Evolutionary conservation across 2,329 filamentous ascomycete genomes (phyloP).

Genomic region (Paraphoma sp.): DNA sequence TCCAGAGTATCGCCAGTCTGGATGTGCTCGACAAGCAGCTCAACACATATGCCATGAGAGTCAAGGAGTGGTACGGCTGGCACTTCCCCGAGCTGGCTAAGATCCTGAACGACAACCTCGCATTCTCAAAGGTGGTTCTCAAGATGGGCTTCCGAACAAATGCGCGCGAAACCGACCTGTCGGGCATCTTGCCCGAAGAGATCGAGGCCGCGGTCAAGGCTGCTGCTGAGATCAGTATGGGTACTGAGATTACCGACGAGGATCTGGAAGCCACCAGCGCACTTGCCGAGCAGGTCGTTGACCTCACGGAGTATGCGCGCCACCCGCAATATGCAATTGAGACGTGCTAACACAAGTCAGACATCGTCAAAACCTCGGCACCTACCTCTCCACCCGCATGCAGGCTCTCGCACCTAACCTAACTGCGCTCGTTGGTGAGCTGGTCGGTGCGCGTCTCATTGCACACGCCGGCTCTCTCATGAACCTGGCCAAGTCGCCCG

Average conservation of each 20-base stretch:
- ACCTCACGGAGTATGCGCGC: slow-evolving; percentile 77
- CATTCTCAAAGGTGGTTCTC: slow-evolving; percentile 84
- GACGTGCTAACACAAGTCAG: slow-evolving; percentile 7
- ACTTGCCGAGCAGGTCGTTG: slow-evolving; percentile 90
- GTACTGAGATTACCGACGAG: slow-evolving; percentile 91
- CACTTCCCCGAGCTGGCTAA: slow-evolving; percentile 98
- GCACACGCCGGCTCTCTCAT: slow-evolving; percentile 93
- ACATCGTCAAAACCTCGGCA: slow-evolving; percentile 78
- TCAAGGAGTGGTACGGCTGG: slow-evolving; percentile 99
- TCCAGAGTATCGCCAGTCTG: slow-evolving; percentile 86
- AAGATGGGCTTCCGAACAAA: slow-evolving; percentile 89
- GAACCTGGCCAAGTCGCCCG: slow-evolving; percentile 92
- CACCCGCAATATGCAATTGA: neutral
- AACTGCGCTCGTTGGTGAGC: slow-evolving; percentile 88
- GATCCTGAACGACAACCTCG: slow-evolving; percentile 82
- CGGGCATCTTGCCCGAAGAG: slow-evolving; percentile 86
- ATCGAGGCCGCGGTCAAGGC: slow-evolving; percentile 91
- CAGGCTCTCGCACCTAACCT: slow-evolving; percentile 95
- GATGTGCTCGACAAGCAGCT: slow-evolving; percentile 99
- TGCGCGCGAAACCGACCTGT: slow-evolving; percentile 76
- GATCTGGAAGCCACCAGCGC: slow-evolving; percentile 93
- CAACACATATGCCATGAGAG: slow-evolving; percentile 98
- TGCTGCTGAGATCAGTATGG: slow-evolving; percentile 96
- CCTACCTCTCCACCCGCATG: slow-evolving; percentile 92
- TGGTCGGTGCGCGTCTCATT: slow-evolving; percentile 93